A percentile compares a stretch with the other conserved stretches of the same genome.
phyloP scores from a whole-genome alignment of 192 early-diverging fungal species.

The Podila epigama region DNA sequence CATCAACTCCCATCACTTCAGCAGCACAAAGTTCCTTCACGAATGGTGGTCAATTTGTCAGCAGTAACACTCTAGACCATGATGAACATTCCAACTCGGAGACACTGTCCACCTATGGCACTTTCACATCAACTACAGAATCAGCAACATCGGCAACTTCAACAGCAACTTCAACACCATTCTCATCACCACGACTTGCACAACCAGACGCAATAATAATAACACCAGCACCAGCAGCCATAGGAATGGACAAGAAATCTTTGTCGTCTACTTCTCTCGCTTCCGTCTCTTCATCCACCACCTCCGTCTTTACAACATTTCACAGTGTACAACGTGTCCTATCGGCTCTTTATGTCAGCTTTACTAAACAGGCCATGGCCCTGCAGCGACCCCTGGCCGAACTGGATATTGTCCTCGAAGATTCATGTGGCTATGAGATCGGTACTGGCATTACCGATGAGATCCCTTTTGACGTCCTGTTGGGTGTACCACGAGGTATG shows the following conservation, averaged over 20 bases:
- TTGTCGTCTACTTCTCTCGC: not conserved
- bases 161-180: not conserved
- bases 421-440: slow-evolving; percentile 68
- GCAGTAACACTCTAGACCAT: too few species aligned
- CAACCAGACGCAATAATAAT: not conserved
- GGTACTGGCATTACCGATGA: slow-evolving; percentile 27
- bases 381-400: slow-evolving; percentile 53
- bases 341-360: slow-evolving; percentile 58
- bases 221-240: not conserved
- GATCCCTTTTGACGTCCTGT: slow-evolving; percentile 41
- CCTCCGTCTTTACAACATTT: slow-evolving; percentile 3
- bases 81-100: too few species aligned
- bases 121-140: not conserved
- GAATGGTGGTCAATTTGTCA: too few species aligned
- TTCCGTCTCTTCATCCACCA: not conserved
- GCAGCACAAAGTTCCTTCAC: too few species aligned
- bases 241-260: not conserved
- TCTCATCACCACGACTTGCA: too few species aligned
- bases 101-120: not conserved
- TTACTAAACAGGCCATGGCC: slow-evolving; percentile 53
- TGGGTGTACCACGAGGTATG: slow-evolving; percentile 54
- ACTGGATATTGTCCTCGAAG: slow-evolving; percentile 64
- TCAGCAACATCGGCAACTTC: not conserved
- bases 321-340: slow-evolving; percentile 29
- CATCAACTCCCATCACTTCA: too few species aligned